phyloP scores from a whole-genome alignment of 805 yeast genomes.

The Myxozyma udenii region DNA sequence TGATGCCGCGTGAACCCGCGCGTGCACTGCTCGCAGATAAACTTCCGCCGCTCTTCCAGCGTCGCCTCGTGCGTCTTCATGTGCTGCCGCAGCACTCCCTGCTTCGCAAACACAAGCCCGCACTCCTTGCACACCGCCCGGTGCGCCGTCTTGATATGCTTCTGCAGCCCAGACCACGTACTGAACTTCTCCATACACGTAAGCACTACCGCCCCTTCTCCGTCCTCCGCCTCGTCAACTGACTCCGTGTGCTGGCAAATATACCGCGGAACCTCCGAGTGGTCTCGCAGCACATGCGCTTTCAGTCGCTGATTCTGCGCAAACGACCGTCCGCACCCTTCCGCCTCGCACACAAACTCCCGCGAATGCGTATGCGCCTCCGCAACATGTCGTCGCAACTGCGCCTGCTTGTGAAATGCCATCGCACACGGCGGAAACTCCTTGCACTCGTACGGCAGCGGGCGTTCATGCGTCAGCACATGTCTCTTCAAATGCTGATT shows the following conservation, averaged over 20 bases:
- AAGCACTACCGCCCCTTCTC: slow-evolving; percentile 42
- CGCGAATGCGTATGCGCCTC: slow-evolving; percentile 56
- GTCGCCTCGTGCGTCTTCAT: slow-evolving; percentile 60
- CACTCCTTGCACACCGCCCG: slow-evolving; percentile 59
- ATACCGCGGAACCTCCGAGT: slow-evolving; percentile 41
- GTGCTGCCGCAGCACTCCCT: slow-evolving; percentile 66
- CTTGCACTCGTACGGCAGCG: slow-evolving; percentile 52
- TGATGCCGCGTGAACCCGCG: slow-evolving; percentile 54
- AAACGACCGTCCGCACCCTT: slow-evolving; percentile 62
- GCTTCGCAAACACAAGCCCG: slow-evolving; percentile 70
- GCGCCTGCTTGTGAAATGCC: slow-evolving; percentile 70
- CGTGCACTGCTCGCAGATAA: slow-evolving; percentile 49
- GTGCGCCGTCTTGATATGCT: slow-evolving; percentile 69
- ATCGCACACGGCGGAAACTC: slow-evolving; percentile 58
- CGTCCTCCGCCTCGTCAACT: slow-evolving; percentile 44
- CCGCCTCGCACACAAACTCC: slow-evolving; percentile 48
- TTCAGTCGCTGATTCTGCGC: slow-evolving; percentile 62
- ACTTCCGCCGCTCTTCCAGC: slow-evolving; percentile 54
- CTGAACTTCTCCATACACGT: slow-evolving; percentile 57
- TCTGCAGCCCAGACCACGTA: slow-evolving; percentile 70
- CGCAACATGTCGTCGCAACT: slow-evolving; percentile 66
- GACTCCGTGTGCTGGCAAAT: slow-evolving; percentile 25
- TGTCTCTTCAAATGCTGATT: slow-evolving; percentile 80
- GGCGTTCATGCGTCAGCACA: slow-evolving; percentile 70
- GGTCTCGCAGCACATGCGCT: slow-evolving; percentile 64